Conservation (phyloP, 768 basidiomycete species). For the Rhodotorula diobovata region DNA sequence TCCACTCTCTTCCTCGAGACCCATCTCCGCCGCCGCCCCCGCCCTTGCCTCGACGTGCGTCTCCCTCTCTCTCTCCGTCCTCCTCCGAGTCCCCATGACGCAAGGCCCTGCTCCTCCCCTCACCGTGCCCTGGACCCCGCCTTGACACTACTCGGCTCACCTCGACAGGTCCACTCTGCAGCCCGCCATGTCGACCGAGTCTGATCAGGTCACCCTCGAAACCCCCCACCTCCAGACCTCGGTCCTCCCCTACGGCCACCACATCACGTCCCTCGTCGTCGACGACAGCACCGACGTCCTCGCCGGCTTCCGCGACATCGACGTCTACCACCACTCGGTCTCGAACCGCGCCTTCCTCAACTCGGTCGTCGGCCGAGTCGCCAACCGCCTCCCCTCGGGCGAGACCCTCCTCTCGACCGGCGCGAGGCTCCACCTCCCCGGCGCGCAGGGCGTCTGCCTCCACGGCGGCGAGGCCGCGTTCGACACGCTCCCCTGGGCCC, state of each 20-base stretch:
- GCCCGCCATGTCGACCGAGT: neutral
- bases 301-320: constrained; percentile 14
- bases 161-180: neutral
- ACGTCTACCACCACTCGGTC: constrained; percentile 6
- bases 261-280: constrained; percentile 1
- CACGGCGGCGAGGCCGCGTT: constrained; percentile 32
- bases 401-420: neutral
- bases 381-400: constrained; percentile 32
- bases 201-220: neutral
- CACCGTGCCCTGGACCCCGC: too few relatives aligned
- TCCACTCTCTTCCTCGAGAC: too few relatives aligned
- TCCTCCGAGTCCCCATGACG: too few relatives aligned
- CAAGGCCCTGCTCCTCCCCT: too few relatives aligned
- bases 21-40: too few relatives aligned
- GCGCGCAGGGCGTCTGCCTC: constrained; percentile 23
- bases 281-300: constrained; percentile 15
- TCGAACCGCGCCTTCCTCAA: constrained; percentile 16
- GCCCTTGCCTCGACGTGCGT: too few relatives aligned
- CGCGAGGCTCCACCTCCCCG: constrained; percentile 1
- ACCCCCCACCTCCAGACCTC: neutral
- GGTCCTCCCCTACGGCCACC: constrained; percentile 14
- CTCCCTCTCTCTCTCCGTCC: too few relatives aligned
- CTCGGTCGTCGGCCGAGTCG: constrained; percentile 23
- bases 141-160: too few relatives aligned
- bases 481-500: constrained; percentile 34